Evolutionary conservation across 805 yeast genomes (phyloP), one percentile per base, ranked within the genome.

Genomic region (Metschnikowia matae): DNA sequence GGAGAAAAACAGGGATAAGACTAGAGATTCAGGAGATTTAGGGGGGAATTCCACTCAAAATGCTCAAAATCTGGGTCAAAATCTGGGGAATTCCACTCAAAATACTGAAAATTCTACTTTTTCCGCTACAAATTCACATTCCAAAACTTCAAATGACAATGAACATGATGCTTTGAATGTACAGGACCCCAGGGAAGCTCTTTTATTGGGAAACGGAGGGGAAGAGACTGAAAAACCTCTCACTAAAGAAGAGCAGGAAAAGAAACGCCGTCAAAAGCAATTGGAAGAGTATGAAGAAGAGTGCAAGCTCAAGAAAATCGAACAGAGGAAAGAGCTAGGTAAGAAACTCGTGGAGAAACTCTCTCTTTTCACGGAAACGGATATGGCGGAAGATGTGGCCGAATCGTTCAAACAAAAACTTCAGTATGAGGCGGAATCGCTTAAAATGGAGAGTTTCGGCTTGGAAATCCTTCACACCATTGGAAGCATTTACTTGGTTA

Each of bases 391-490:
- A 10, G 75, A 79, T 53, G 69, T 70, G n/a, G 70, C 67, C 10
- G 63, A 61, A 35, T 67, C 76, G 20, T 92, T 89, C 65, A 70
- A 77, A 52, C 75, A 74, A 49, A 85, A 87, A 64, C 77, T 87
- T 57, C 77, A 75, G 54, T 82, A 84, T 60, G 98, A 94, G 66
- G 96, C 96, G 14, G 94, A 91, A 62, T 73, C 83, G 29, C 73
- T 87, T 55, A 87, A 86, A 59, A 80, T 85, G 82, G 94, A 87
- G 65, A 85, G 92, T 20, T 87, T 87, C 67, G 95, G 95, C n/a
- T 67, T 86, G 32, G 90, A 87, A 61, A 85, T 87, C 34, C 75
- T 88, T 44, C 94, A 87, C 58, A 78, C 88, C 0, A 79, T 87
- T 48, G 95, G 94, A 21, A 76, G 80, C 47, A 80, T 84, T 2